Base-by-base conservation (phyloP, 768 basidiomycete species). In the Russula sp. region DNA sequence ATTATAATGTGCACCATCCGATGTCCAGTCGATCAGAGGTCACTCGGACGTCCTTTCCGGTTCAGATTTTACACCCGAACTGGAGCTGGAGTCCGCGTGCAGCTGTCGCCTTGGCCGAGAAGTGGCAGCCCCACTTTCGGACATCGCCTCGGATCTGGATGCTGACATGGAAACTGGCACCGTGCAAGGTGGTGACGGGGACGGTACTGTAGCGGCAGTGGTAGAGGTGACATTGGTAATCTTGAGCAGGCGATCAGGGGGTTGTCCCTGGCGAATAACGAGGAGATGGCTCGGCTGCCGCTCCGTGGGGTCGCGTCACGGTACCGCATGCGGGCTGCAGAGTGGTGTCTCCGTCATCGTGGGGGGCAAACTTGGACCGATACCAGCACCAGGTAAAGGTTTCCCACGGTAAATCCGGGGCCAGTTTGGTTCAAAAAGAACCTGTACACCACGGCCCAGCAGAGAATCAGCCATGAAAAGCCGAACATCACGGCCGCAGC, bases 1-100 rank as follows among this genome's bases (percentile, higher is more conserved):
- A 81, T 56, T 79, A 81, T 41, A 78, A 80, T 51, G 74, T 78
- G 25, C 70, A 16, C 61, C 64, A 39, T 69, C 71, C 36, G 72
- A 72, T 53, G 51, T 66, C 14, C 68, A 64, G 51, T 66, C 60
- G 18, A 53, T 46, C 56, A 54, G 65, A 39, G 70, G 65, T 14
- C 65, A 68, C 48, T 64, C 63, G 35, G 70, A 68, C 41, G 49
- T 59, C 6, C 61, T 67, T 46, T 66, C 67, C 5, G 69, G 70
- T 6, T 35, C 65, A 7, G 69, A 64, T 29, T 42, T 47, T 11
- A 71, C 71, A 4, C 48, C 3, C 25, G 32, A n/a, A 0, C 43
- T n/a, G 3, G 43, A 43, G 43, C 43, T 20, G 2, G 41, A 14
- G 41, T 2, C 6, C n/a, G 18, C 5, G 43, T n/a, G 43, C 18